These are phyloP conservation scores for Boletus vermiculosoides DNA, from an alignment of 768 basidiomycete genomes.

Conservation along the genomic window DNA sequence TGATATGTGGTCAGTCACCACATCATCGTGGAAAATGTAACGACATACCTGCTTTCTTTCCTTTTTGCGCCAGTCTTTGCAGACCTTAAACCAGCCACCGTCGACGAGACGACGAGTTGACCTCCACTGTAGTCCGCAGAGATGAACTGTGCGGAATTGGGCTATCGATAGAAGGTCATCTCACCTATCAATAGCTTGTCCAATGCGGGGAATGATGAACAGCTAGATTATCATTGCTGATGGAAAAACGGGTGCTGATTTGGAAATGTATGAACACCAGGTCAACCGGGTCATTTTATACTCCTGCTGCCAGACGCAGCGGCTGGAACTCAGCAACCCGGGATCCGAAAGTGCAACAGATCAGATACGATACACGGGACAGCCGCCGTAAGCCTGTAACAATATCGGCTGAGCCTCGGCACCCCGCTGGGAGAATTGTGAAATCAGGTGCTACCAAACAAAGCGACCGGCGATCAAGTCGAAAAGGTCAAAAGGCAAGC, in stretches of 20 bases:
- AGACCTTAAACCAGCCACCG: background rate
- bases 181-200: constrained; percentile 23
- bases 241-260: constrained; percentile 2
- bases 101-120: background rate
- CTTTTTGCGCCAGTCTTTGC: background rate
- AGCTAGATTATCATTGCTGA: constrained; percentile 8
- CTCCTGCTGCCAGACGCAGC: background rate
- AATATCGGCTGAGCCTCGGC: background rate
- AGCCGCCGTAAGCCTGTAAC: background rate
- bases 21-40: constrained; percentile 6
- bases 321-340: background rate
- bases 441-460: background rate
- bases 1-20: constrained; percentile 13
- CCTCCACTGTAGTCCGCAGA: background rate
- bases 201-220: constrained; percentile 17
- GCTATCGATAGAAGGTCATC: constrained; percentile 28
- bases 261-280: background rate
- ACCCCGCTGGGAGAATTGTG: background rate
- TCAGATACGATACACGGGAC: background rate
- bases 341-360: constrained; percentile 13
- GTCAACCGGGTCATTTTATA: constrained; percentile 10
- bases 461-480: constrained; percentile 6
- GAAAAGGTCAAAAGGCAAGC: background rate
- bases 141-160: background rate
- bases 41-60: background rate